phyloP scores from a whole-genome alignment of 2,329 filamentous ascomycete species.

The Coleophoma eucalyptorum region DNA sequence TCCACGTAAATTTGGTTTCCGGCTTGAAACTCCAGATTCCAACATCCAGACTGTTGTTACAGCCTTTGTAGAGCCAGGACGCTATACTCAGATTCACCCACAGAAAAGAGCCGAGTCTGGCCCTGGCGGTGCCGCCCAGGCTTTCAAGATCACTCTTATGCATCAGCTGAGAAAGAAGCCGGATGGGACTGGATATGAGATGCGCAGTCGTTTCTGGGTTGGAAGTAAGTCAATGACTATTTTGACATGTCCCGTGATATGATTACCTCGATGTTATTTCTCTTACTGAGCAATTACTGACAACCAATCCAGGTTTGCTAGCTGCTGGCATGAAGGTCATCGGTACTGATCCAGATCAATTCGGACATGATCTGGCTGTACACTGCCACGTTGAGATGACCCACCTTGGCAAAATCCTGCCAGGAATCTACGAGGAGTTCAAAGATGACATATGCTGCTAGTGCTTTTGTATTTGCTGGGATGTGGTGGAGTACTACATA shows the following conservation, averaged over 20 bases:
- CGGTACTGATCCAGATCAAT: neutral
- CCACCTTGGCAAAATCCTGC: neutral
- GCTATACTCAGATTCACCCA: neutral
- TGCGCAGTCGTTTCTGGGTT: neutral
- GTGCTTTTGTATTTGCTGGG: no score
- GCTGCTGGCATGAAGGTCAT: neutral
- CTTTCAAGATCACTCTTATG: neutral
- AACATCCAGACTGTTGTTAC: neutral
- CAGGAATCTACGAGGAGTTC: neutral
- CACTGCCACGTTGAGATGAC: neutral
- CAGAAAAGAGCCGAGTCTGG: neutral
- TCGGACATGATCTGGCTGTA: neutral
- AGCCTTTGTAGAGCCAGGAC: neutral
- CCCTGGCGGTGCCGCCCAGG: neutral
- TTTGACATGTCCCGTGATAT: neutral
- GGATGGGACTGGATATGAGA: neutral
- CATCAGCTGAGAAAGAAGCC: neutral
- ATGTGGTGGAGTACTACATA: no score
- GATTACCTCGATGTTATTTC: neutral
- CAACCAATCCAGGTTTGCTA: neutral
- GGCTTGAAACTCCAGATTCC: neutral
- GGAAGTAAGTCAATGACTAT: neutral
- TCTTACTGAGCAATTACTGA: neutral
- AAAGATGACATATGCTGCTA: neutral
- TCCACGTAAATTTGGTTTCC: neutral